phyloP scores from a whole-genome alignment of 495 filamentous ascomycete species.

The Penicillium ucsense region DNA sequence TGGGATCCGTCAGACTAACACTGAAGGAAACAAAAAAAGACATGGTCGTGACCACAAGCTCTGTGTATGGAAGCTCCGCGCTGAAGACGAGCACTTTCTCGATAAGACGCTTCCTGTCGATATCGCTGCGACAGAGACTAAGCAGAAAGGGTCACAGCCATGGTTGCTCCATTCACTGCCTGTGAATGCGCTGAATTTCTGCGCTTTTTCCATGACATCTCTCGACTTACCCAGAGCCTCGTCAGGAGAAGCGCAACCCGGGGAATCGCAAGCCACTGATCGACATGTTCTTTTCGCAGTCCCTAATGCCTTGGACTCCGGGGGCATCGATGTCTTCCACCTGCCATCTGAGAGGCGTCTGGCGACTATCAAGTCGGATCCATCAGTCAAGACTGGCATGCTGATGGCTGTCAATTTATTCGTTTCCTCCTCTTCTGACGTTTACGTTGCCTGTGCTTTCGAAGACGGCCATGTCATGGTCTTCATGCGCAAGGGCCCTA shows the following conservation, averaged over 20 bases:
- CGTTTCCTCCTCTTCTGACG: constrained; percentile 15
- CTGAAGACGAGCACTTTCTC: constrained; percentile 46
- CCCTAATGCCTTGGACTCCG: constrained; percentile 66
- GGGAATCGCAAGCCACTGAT: background rate
- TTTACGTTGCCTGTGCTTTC: constrained; percentile 64
- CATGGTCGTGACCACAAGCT: constrained; percentile 88
- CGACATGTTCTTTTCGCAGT: constrained; percentile 55
- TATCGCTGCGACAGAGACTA: constrained; percentile 15
- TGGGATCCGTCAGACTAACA: too few species aligned
- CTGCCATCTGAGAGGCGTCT: constrained; percentile 63
- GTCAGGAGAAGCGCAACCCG: background rate
- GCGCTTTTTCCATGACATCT: constrained; percentile 59
- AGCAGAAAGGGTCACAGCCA: constrained; percentile 43
- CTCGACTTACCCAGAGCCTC: constrained; percentile 2
- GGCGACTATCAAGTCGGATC: constrained; percentile 52
- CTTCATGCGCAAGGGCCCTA: constrained; percentile 26
- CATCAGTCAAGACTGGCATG: constrained; percentile 65
- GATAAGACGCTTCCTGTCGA: constrained; percentile 65
- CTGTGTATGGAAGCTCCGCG: constrained; percentile 66
- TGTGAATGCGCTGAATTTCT: constrained; percentile 95
- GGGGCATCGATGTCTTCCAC: constrained; percentile 78
- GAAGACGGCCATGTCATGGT: constrained; percentile 73
- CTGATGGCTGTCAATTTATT: constrained; percentile 74
- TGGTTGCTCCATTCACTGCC: constrained; percentile 77
- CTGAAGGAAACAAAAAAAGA: constrained; percentile 27